Base-by-base conservation (phyloP, 495 filamentous ascomycete species). In the Astrothelium subdiscretum region DNA sequence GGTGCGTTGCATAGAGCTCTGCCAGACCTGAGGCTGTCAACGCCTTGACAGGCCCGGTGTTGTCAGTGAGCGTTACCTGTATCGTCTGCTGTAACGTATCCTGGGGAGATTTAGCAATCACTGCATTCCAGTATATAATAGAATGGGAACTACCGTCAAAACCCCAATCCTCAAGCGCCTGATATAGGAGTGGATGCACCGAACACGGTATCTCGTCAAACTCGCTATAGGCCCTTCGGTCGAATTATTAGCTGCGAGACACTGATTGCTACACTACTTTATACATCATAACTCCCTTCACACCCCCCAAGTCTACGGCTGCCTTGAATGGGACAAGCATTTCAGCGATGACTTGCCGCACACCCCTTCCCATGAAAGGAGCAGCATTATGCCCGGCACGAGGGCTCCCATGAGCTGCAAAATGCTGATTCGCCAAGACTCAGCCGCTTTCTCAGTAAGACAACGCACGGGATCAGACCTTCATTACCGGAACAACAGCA, bases 21-120 rank as follows among this genome's bases (percentile, higher is more conserved):
- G 72, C 6, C 69, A 61, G 11, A 61, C 44, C 62, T 72, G 65
- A 11, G 69, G 29, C 35, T 73, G 68, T 12, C 57, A 58, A 72
- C 71, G 71, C 29, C 68, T 66, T 69, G 52, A 22, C 22, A 13
- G 6, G 31, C 48, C 29, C 12, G 35, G 35, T 15, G n/a, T 48
- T 48, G 27, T 58, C n/a, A 62, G 27, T 31, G 20, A 31, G 51
- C 27, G 38, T 66, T 69, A 67, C 74, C 74, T n/a, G 72, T 75
- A 65, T 78, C 72, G 51, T 77, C 73, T 15, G 71, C 75, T 22
- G 71, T 75, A 40, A 73, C 63, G 67, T 76, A 72, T 3, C 74
- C 48, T 54, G 24, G 6, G 29, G 3, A 15, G 3, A 27, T 26
- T 27, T 54, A 29, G n/a, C 48, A 27, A 29, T 29, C 6, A 20